A percentile compares a stretch with the other conserved stretches of the same genome.
Conservation (phyloP, 169 alveolate genomes). For the Plasmodium coatneyi region DNA sequence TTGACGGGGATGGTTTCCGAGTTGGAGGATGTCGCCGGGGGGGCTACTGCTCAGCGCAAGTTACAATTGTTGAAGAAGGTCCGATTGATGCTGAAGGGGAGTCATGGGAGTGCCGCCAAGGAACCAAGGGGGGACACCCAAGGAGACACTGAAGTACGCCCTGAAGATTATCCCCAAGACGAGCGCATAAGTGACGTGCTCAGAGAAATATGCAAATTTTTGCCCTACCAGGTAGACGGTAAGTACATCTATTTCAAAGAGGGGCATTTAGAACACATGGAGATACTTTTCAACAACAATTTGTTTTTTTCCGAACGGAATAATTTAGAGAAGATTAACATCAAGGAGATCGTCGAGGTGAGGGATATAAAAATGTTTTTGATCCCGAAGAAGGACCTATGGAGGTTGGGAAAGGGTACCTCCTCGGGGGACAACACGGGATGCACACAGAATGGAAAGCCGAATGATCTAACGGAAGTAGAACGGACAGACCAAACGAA, state of each 20-base stretch:
- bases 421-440: not conserved
- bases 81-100: not conserved
- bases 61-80: not conserved
- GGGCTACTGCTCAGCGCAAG: not conserved
- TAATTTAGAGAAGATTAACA: not conserved
- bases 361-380: conserved; percentile 13
- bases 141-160: not conserved
- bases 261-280: conserved; percentile 26
- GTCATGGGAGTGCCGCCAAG: not conserved
- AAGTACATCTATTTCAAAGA: conserved; percentile 19
- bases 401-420: not conserved
- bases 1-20: not conserved
- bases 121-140: not conserved
- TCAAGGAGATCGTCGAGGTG: not conserved
- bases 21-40: not conserved
- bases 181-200: not conserved
- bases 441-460: not conserved
- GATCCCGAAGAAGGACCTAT: not conserved
- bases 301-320: not conserved
- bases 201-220: not conserved
- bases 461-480: not conserved
- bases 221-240: conserved; percentile 4
- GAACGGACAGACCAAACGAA: not conserved
- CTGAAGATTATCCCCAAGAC: not conserved
- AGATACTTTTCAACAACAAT: not conserved